Evolutionary conservation across 2,329 filamentous ascomycete genomes (phyloP).

Genomic region (Aureobasidium vineae): DNA sequence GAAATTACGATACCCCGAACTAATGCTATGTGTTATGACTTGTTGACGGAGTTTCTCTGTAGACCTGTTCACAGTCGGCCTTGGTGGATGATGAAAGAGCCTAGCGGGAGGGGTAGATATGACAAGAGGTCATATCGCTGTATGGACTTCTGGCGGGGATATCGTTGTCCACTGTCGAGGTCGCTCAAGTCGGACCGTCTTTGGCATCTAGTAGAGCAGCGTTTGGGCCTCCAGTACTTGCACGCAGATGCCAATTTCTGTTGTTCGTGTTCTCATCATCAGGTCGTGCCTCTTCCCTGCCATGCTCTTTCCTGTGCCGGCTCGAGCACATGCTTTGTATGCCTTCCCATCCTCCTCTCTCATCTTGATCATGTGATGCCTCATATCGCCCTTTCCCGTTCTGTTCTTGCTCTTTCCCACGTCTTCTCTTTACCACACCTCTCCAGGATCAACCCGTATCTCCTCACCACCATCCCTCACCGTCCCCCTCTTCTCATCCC

Average conservation of each 20-base stretch:
- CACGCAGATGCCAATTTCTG: not conserved
- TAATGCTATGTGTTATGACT: slow-evolving; percentile 13
- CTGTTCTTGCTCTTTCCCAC: not conserved
- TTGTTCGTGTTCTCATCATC: not conserved
- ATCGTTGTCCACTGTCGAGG: not conserved
- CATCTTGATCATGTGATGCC: too few species aligned
- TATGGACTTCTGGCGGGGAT: not conserved
- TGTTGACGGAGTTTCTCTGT: not conserved
- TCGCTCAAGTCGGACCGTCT: not conserved
- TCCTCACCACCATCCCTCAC: slow-evolving; percentile 77
- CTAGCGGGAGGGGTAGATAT: not conserved
- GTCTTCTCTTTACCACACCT: slow-evolving; percentile 66
- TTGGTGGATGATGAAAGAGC: not conserved
- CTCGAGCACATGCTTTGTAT: not conserved
- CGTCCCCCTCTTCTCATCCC: slow-evolving; percentile 73
- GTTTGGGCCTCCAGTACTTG: not conserved
- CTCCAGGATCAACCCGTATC: slow-evolving; percentile 72
- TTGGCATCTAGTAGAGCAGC: not conserved
- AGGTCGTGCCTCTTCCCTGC: not conserved
- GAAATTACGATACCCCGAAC: slow-evolving; percentile 5
- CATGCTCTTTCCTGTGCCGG: not conserved
- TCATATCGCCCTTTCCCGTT: too few species aligned
- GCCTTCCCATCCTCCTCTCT: too few species aligned
- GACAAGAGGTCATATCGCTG: not conserved
- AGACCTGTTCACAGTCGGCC: not conserved